Percentiles rank a stretch among this genome's conserved stretches.
phyloP scores from a whole-genome alignment of 306 rosid species.

The Argentina anserina region DNA sequence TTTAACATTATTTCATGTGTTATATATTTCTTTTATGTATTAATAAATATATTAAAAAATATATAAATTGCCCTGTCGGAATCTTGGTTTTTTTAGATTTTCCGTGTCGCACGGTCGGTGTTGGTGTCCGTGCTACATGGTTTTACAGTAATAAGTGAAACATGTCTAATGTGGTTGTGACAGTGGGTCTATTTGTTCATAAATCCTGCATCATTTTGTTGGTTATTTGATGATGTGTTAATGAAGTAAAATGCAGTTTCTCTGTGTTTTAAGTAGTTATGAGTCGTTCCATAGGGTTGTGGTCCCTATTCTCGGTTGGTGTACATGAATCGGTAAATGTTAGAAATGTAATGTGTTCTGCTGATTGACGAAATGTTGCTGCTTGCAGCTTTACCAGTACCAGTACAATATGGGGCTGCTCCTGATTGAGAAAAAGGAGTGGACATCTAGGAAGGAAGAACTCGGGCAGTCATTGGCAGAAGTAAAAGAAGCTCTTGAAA shows the following conservation, averaged over 20 bases:
- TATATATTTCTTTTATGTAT: no score
- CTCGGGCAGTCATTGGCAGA: slow-evolving; percentile 50
- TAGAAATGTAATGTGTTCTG: not conserved
- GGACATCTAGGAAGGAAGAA: slow-evolving; percentile 62
- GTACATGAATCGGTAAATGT: not conserved
- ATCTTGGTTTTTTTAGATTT: no score
- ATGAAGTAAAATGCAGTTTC: not conserved
- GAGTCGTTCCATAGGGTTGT: not conserved
- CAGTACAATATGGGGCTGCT: slow-evolving; percentile 98
- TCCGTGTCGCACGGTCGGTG: no score
- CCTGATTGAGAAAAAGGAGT: slow-evolving; percentile 92
- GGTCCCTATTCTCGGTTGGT: not conserved
- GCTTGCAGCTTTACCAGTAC: slow-evolving; percentile 79
- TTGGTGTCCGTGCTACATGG: no score
- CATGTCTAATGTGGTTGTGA: not conserved
- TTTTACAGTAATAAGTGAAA: not conserved
- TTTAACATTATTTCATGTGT: no score
- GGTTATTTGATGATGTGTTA: not conserved
- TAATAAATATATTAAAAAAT: no score
- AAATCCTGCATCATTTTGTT: not conserved
- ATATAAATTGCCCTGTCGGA: no score
- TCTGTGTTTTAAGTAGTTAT: not conserved
- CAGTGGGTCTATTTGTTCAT: not conserved
- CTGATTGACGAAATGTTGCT: slow-evolving; percentile 17
- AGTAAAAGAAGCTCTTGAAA: slow-evolving; percentile 61